Conservation (phyloP, 1,284 basidiomycete genomes). For the Sporisorium exsertum region DNA sequence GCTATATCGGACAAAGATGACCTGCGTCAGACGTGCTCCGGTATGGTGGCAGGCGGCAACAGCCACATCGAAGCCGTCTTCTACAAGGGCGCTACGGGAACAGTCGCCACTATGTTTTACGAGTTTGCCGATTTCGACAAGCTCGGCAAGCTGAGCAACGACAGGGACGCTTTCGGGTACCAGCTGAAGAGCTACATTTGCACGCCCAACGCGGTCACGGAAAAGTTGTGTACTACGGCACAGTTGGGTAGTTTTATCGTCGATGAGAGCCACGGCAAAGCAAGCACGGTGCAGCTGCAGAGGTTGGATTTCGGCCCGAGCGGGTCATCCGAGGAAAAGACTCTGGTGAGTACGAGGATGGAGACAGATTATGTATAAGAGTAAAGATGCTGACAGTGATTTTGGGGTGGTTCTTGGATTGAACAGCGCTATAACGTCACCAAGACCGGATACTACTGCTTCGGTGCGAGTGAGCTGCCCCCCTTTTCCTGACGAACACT, state of each 20-base stretch:
- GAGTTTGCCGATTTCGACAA: slow-evolving; percentile 90
- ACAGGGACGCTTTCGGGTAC: slow-evolving; percentile 65
- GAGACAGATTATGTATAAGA: neutral
- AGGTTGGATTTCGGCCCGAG: slow-evolving; percentile 53
- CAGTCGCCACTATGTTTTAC: slow-evolving; percentile 92
- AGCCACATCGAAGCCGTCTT: slow-evolving; percentile 84
- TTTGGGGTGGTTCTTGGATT: slow-evolving; percentile 1
- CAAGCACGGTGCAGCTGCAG: slow-evolving; percentile 42
- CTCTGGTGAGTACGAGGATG: slow-evolving; percentile 20
- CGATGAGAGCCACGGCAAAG: slow-evolving; percentile 39
- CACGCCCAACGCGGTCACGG: slow-evolving; percentile 39
- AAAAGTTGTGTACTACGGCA: slow-evolving; percentile 46
- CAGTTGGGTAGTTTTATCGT: slow-evolving; percentile 63
- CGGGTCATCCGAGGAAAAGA: slow-evolving; percentile 19
- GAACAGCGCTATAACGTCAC: slow-evolving; percentile 77
- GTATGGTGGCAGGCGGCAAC: slow-evolving; percentile 86
- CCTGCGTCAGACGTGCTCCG: slow-evolving; percentile 86
- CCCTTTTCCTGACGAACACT: neutral
- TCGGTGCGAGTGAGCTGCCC: slow-evolving; percentile 75
- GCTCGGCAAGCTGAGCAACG: slow-evolving; percentile 76
- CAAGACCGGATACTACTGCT: slow-evolving; percentile 93
- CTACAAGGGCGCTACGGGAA: slow-evolving; percentile 81
- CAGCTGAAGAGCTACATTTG: slow-evolving; percentile 77
- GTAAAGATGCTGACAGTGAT: neutral
- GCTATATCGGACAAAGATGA: slow-evolving; percentile 74